Evolutionary conservation across 768 basidiomycete genomes (phyloP).

Genomic region (Phylloporus sp.): DNA sequence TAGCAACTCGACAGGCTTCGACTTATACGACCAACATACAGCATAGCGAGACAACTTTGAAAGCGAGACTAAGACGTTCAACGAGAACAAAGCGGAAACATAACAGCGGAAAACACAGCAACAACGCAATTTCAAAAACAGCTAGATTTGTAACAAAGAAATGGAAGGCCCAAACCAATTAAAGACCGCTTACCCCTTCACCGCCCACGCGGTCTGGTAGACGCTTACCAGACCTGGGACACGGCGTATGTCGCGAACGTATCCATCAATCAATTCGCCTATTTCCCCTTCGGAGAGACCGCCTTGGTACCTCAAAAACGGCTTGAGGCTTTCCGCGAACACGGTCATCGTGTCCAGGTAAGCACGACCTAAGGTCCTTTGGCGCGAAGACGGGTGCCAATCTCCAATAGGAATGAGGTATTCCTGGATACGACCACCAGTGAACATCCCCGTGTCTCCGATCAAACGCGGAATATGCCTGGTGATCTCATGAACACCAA

Average conservation of each 20-base stretch:
- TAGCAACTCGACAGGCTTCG: too few relatives aligned
- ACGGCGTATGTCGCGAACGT: slow-evolving; percentile 41
- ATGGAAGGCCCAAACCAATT: background rate
- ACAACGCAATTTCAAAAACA: background rate
- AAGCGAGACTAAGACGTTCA: too few relatives aligned
- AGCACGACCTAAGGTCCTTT: slow-evolving; percentile 37
- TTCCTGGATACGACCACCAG: slow-evolving; percentile 30
- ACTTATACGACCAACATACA: background rate
- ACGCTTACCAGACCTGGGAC: slow-evolving; percentile 45
- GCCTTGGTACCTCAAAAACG: slow-evolving; percentile 39
- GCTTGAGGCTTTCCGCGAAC: slow-evolving; percentile 46
- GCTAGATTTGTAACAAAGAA: too few relatives aligned
- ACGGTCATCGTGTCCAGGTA: slow-evolving; percentile 37
- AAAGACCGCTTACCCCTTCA: slow-evolving; percentile 18
- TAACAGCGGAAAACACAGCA: background rate
- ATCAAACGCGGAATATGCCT: slow-evolving; percentile 37
- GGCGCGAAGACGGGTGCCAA: slow-evolving; percentile 39
- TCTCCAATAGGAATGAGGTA: slow-evolving; percentile 52
- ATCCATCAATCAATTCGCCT: slow-evolving; percentile 37
- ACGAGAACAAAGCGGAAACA: background rate
- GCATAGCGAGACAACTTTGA: background rate
- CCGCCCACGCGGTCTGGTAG: slow-evolving; percentile 48
- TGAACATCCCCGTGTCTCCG: slow-evolving; percentile 36
- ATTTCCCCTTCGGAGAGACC: slow-evolving; percentile 36
- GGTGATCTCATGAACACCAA: slow-evolving; percentile 38